phyloP scores from a whole-genome alignment of 75 land plant species.

The Pinus tabuliformis region DNA sequence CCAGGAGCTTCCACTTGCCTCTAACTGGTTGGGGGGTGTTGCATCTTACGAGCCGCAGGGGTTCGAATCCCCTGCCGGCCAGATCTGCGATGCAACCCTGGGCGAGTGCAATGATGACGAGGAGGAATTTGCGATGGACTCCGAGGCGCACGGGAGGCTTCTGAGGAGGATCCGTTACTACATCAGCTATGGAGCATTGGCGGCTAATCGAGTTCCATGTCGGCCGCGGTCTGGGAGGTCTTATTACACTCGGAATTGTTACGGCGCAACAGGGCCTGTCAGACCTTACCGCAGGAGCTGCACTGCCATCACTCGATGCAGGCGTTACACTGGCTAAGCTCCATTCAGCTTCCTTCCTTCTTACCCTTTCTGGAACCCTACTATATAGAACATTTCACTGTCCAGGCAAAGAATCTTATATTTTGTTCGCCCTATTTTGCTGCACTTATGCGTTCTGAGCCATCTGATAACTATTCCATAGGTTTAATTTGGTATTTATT shows the following conservation, averaged over 20 bases:
- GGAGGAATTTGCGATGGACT: not conserved
- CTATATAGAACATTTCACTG: too few relatives aligned
- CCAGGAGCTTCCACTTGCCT: not conserved
- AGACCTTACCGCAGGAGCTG: slow-evolving; percentile 55
- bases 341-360: too few relatives aligned
- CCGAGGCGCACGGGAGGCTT: slow-evolving; percentile 4
- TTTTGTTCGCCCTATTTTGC: too few relatives aligned
- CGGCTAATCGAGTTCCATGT: slow-evolving; percentile 54
- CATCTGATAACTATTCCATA: too few relatives aligned
- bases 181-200: slow-evolving; percentile 59
- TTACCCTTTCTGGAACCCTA: not conserved
- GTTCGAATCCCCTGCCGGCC: not conserved
- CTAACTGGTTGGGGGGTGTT: not conserved
- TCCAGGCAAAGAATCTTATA: too few relatives aligned
- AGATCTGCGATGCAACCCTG: not conserved
- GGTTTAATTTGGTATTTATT: too few relatives aligned
- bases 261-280: slow-evolving; percentile 34
- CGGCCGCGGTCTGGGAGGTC: slow-evolving; percentile 66
- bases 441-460: too few relatives aligned
- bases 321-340: slow-evolving; percentile 8
- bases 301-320: slow-evolving; percentile 47
- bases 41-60: not conserved
- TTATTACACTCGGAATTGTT: slow-evolving; percentile 61
- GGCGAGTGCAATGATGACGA: not conserved
- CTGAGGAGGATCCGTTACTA: slow-evolving; percentile 18